These are phyloP conservation scores for Hypholoma fasciculare DNA, from an alignment of 768 basidiomycete genomes.

Conservation along the genomic window DNA sequence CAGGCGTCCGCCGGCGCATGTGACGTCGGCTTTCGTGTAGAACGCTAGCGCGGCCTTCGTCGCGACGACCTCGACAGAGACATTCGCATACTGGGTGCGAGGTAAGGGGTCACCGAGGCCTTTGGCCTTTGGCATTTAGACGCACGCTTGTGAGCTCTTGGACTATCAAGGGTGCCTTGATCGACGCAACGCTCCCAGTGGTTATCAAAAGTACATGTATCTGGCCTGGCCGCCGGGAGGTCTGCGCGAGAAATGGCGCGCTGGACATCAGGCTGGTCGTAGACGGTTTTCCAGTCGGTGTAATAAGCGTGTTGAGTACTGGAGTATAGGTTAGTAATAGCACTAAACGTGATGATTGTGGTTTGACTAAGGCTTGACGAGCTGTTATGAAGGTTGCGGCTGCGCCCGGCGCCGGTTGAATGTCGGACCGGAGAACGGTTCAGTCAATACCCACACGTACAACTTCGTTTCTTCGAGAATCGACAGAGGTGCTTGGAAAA, in stretches of 20 bases:
- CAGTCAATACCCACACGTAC: too few species aligned
- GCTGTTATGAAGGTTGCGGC: too few species aligned
- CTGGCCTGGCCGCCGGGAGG: constrained; percentile 39
- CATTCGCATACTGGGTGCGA: constrained; percentile 59
- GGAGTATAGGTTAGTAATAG: too few species aligned
- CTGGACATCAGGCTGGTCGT: not conserved
- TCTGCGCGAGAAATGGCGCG: constrained; percentile 37
- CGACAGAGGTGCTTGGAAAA: too few species aligned
- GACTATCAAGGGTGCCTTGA: constrained; percentile 92
- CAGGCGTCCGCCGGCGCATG: constrained; percentile 54
- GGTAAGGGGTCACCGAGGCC: not conserved
- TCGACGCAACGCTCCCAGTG: constrained; percentile 93
- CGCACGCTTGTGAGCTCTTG: constrained; percentile 62
- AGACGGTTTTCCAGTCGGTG: not conserved
- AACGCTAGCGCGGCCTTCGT: constrained; percentile 81
- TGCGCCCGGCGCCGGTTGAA: too few species aligned
- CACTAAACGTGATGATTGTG: too few species aligned
- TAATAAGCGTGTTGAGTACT: not conserved
- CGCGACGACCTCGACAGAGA: constrained; percentile 81
- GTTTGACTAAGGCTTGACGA: too few species aligned
- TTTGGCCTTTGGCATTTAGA: constrained; percentile 5
- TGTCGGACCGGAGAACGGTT: too few species aligned
- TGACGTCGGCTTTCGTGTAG: constrained; percentile 58
- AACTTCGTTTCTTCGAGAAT: too few species aligned
- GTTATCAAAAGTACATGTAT: constrained; percentile 81